Percentiles rank a stretch among this genome's conserved stretches.
Conservation (phyloP, 225 moss, liverwort and hornwort genomes). For the Pseudoscleropodium purum region DNA sequence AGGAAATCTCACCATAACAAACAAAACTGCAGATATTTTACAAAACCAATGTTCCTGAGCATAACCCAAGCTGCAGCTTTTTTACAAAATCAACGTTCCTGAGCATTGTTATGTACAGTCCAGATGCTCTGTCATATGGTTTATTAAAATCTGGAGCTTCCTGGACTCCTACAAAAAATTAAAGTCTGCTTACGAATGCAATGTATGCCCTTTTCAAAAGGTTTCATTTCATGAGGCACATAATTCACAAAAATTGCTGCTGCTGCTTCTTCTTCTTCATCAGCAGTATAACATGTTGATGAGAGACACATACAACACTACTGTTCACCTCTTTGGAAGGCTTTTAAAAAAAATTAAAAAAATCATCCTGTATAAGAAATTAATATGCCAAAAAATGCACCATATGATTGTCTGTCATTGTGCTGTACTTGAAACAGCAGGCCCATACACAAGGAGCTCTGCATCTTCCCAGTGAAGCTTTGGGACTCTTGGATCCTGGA, state of each 20-base stretch:
- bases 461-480: slow-evolving; percentile 34
- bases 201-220: background rate
- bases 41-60: no score
- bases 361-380: background rate
- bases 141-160: background rate
- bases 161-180: background rate
- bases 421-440: background rate
- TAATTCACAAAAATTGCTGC: background rate
- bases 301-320: background rate
- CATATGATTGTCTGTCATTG: background rate
- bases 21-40: no score
- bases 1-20: no score
- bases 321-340: background rate
- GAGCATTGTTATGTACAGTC: background rate
- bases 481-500: slow-evolving; percentile 3
- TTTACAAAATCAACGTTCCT: background rate
- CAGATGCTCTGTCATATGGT: background rate
- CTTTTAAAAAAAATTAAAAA: background rate
- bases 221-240: background rate
- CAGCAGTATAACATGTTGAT: background rate
- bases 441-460: background rate
- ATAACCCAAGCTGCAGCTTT: background rate
- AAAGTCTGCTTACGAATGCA: background rate
- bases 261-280: background rate
- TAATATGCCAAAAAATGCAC: background rate